Evolutionary conservation across 257 asterid species (phyloP).

Genomic region (Solanum piurae): DNA sequence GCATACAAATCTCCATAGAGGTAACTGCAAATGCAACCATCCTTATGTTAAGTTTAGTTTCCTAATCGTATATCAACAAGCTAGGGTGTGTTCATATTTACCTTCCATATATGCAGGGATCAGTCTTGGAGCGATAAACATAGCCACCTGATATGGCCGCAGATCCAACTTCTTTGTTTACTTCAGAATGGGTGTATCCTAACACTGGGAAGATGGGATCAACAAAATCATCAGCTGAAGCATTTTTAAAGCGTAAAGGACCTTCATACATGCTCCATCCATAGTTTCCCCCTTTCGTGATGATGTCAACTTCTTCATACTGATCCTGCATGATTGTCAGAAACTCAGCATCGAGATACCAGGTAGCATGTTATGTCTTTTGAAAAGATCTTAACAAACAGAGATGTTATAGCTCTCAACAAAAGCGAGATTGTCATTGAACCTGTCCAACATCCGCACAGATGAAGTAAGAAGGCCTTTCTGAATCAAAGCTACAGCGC

Average conservation of each 20-base stretch:
- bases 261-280: constrained; percentile 94
- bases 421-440: neutral
- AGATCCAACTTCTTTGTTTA: constrained; percentile 60
- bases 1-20: constrained; percentile 82
- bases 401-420: neutral
- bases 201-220: constrained; percentile 66
- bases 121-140: constrained; percentile 69
- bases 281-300: constrained; percentile 85
- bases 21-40: constrained; percentile 42
- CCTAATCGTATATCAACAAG: neutral
- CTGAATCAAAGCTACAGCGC: constrained; percentile 91
- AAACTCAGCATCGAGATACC: neutral
- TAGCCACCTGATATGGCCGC: constrained; percentile 89
- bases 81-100: constrained; percentile 13
- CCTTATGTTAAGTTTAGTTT: neutral
- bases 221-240: constrained; percentile 44
- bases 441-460: constrained; percentile 94
- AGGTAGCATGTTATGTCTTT: neutral
- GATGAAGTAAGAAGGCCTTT: constrained; percentile 75
- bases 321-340: constrained; percentile 32
- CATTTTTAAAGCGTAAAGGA: constrained; percentile 33
- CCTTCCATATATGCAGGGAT: constrained; percentile 93
- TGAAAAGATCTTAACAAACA: neutral
- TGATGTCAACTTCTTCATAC: constrained; percentile 81
- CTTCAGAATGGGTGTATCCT: constrained; percentile 65